Conservation (phyloP, 2,329 filamentous ascomycete genomes). For the Aspergillus sp. region DNA sequence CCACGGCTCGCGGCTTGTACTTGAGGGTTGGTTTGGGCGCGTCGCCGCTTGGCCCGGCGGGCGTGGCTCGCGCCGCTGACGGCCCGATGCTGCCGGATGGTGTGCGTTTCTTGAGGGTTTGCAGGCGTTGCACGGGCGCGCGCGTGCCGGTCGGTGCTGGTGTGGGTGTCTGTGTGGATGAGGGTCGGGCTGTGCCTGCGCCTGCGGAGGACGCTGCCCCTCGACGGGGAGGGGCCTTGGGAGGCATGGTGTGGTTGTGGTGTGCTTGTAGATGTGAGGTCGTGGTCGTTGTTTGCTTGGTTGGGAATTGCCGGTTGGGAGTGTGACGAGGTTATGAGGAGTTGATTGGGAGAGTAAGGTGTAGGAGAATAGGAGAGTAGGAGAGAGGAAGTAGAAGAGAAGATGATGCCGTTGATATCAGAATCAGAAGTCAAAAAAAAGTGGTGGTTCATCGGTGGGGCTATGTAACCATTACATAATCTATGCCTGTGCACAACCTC, state of each 20-base stretch:
- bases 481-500: neutral
- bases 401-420: neutral
- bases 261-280: neutral
- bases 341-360: neutral
- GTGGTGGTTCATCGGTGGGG: neutral
- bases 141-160: constrained; percentile 22
- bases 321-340: neutral
- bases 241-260: constrained; percentile 26
- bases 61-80: constrained; percentile 7
- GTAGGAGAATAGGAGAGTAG: no score
- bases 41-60: constrained; percentile 14
- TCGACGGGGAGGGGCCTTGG: constrained; percentile 31
- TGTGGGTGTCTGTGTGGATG: constrained; percentile 8
- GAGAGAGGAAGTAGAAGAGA: neutral
- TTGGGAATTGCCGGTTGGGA: neutral
- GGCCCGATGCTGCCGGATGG: constrained; percentile 38
- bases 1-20: constrained; percentile 42
- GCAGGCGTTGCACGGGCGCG: constrained; percentile 41
- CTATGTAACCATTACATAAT: neutral
- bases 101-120: constrained; percentile 41
- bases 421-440: neutral
- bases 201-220: constrained; percentile 13
- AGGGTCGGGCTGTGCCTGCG: neutral
- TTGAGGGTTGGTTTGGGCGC: constrained; percentile 40
- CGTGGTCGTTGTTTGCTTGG: no score